Conservation (phyloP, 176 grass and related monocot species). For the Rhynchospora pubera region DNA sequence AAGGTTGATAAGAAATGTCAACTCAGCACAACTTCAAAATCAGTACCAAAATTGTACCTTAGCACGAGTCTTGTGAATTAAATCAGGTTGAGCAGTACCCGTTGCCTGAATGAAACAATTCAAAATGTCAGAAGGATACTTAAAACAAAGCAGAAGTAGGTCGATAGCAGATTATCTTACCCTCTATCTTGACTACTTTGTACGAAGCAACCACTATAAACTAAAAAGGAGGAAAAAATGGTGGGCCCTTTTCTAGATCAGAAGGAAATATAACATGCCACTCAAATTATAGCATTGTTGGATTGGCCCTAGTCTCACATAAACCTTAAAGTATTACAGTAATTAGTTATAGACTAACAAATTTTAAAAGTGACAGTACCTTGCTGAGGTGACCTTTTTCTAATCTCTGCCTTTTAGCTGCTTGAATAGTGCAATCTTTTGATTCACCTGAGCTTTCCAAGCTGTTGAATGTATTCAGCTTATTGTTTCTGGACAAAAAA, state of each 20-base stretch:
- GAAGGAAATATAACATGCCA: neutral
- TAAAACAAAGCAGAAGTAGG: neutral
- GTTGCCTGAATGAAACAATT: conserved; percentile 35
- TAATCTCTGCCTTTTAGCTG: conserved; percentile 85
- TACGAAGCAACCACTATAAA: neutral
- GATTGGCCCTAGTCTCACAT: neutral
- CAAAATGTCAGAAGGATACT: neutral
- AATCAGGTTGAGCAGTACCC: conserved; percentile 29
- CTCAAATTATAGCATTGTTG: neutral
- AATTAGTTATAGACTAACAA: neutral
- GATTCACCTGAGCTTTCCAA: conserved; percentile 36
- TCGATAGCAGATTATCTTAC: neutral
- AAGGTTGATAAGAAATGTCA: neutral
- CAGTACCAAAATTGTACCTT: conserved; percentile 44
- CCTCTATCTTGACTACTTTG: neutral
- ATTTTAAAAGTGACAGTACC: conserved; percentile 29
- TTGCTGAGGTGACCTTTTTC: conserved; percentile 75
- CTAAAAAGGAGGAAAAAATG: neutral
- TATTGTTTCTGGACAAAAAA: conserved; percentile 44
- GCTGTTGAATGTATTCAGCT: conserved; percentile 36
- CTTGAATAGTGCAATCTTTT: conserved; percentile 60
- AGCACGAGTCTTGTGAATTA: conserved; percentile 64
- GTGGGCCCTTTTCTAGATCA: too few relatives aligned
- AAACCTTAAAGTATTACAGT: neutral
- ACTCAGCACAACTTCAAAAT: neutral